Evolutionary conservation across 768 basidiomycete genomes (phyloP), one percentile per base, ranked within the genome.

Genomic region (Termitomyces sp.): DNA sequence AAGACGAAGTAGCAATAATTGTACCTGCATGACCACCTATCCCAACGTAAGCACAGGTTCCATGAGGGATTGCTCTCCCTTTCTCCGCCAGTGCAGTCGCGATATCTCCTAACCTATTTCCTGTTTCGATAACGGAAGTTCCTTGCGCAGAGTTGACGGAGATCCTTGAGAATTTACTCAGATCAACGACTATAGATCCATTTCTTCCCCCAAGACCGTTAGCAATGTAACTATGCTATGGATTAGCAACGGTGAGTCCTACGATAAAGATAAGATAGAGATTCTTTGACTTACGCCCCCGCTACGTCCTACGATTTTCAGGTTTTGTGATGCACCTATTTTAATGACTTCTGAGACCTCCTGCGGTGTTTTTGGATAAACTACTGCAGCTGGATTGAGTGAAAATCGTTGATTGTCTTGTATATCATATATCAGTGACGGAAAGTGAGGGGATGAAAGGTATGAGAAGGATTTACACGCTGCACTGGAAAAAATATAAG

Each of bases 41-140:
- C 1, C 81, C 82, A 19, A 81, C 75, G 50, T 77, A 75, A 3
- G 79, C 72, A 59, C 82, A 84, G 1, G 76, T 77, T 0, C 84
- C 82, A 60, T 83, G 82, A 9, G 81, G 78, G 6, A 84, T 43
- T 0, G 76, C 83, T 35, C 78, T 69, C 43, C 76, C 74, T 10
- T 71, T 61, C 16, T 71, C 64, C 53, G 69, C 71, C 43, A 84
- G 63, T 1, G 71, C 64, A 17, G 69, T 60, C 9, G 79, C 77
- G 11, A 82, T 65, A 54, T 82, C 76, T 7, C 80, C 81, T 2
- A 84, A 66, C 21, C 77, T 65, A 57, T 74, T 77, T 3, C 81
- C 81, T 4, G 75, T 73, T 53, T 76, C 69, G 16, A 81, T 73
- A 7, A 75, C 62, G 3, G 77, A 77, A 3, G 71, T 76, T 8